These are phyloP conservation scores for Dryas alaskensis DNA, from an alignment of 306 rosid species.

Conservation along the genomic window DNA sequence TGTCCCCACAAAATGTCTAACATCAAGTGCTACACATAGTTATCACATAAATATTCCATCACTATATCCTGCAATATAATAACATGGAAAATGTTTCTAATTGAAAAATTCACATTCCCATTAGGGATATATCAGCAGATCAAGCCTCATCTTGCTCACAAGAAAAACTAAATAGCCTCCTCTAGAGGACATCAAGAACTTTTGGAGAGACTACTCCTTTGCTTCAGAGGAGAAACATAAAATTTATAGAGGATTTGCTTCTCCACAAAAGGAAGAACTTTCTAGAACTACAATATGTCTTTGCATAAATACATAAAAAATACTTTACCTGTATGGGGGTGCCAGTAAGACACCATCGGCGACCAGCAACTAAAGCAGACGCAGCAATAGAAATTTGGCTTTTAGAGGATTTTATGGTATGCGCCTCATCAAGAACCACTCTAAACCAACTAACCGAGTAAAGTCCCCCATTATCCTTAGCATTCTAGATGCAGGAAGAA, in stretches of 20 bases:
- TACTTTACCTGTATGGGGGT: conserved; percentile 82
- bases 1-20: background rate
- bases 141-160: no score
- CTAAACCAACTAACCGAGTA: conserved; percentile 89
- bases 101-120: no score
- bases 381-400: conserved; percentile 86
- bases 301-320: conserved; percentile 7
- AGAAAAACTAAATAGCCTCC: background rate
- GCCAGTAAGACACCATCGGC: conserved; percentile 97
- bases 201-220: background rate
- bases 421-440: conserved; percentile 96
- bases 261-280: background rate
- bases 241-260: background rate
- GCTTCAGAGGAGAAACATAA: background rate
- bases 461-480: conserved; percentile 69
- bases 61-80: no score
- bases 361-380: conserved; percentile 74
- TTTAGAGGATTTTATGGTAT: conserved; percentile 85
- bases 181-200: background rate
- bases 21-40: background rate
- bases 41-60: background rate
- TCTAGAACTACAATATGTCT: background rate
- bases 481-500: conserved; percentile 45
- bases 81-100: no score
- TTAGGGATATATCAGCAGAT: no score